Evolutionary conservation across 306 rosid genomes (phyloP).

Genomic region (Vigna angularis): DNA sequence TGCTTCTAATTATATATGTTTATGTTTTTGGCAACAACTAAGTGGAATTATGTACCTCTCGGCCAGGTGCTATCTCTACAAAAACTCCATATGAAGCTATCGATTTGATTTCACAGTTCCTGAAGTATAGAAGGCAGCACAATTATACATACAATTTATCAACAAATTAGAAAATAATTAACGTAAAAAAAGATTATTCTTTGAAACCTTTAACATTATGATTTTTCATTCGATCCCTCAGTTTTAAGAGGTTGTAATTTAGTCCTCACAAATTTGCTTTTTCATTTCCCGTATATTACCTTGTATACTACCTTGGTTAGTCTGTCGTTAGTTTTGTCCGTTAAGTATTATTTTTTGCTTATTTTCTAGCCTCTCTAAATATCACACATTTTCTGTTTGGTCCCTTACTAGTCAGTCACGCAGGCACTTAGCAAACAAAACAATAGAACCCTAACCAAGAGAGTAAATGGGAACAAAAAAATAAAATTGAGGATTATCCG

Average conservation of each 20-base stretch:
- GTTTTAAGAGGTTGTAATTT: not conserved
- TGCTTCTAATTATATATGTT: slow-evolving; percentile 7
- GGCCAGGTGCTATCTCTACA: slow-evolving; percentile 96
- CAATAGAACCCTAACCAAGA: not conserved
- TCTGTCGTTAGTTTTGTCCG: not conserved
- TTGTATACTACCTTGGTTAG: not conserved
- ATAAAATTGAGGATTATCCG: not conserved
- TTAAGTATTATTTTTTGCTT: not conserved
- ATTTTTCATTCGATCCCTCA: not conserved
- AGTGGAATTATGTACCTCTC: slow-evolving; percentile 73
- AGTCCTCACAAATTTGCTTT: not conserved
- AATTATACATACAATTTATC: slow-evolving; percentile 3
- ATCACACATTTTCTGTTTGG: not conserved
- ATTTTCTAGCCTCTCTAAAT: not conserved
- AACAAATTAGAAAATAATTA: not conserved
- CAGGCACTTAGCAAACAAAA: not conserved
- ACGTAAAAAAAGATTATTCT: not conserved
- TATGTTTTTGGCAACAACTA: slow-evolving; percentile 37
- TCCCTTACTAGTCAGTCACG: not conserved
- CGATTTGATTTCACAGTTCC: slow-evolving; percentile 92
- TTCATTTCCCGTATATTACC: not conserved
- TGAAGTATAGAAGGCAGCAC: slow-evolving; percentile 43
- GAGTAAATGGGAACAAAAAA: not conserved
- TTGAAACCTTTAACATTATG: not conserved
- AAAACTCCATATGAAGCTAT: slow-evolving; percentile 83